phyloP scores from a whole-genome alignment of 2,329 filamentous ascomycete species.

The Falciphora oryzae region DNA sequence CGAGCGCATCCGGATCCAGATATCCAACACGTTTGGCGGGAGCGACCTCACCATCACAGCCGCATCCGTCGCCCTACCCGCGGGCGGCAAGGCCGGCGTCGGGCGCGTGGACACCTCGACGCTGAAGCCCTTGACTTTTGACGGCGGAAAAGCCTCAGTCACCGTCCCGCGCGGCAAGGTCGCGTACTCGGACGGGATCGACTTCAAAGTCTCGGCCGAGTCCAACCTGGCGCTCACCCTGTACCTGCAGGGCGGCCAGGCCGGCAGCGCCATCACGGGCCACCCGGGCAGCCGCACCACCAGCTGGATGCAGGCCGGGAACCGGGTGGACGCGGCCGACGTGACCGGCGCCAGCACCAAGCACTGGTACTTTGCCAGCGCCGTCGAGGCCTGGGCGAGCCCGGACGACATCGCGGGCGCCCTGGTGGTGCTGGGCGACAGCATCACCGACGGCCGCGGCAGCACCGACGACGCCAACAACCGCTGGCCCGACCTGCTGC shows the following conservation, averaged over 20 bases:
- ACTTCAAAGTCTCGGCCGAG: conserved; percentile 44
- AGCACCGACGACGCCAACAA: conserved; percentile 54
- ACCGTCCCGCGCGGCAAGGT: conserved; percentile 51
- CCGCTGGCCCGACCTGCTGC: conserved; percentile 29
- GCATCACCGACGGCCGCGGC: conserved; percentile 59
- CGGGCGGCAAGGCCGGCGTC: conserved; percentile 46
- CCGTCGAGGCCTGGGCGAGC: conserved; percentile 48
- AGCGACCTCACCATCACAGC: conserved; percentile 53
- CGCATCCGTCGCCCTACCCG: conserved; percentile 51
- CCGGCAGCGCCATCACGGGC: conserved; percentile 50
- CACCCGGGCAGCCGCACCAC: conserved; percentile 62
- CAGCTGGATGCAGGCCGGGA: conserved; percentile 52
- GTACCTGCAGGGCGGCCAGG: conserved; percentile 52
- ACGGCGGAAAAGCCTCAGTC: conserved; percentile 40
- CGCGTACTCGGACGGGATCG: conserved; percentile 55
- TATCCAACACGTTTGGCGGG: conserved; percentile 61
- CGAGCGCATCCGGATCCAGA: conserved; percentile 51
- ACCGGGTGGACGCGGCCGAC: conserved; percentile 44
- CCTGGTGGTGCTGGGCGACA: conserved; percentile 58
- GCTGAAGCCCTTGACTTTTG: conserved; percentile 51
- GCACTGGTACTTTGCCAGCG: conserved; percentile 55
- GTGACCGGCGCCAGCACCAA: conserved; percentile 34
- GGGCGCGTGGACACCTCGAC: conserved; percentile 46
- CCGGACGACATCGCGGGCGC: conserved; percentile 26
- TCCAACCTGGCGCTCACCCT: conserved; percentile 52